phyloP scores from a whole-genome alignment of 495 filamentous ascomycete species.

The Penicillium salamii region DNA sequence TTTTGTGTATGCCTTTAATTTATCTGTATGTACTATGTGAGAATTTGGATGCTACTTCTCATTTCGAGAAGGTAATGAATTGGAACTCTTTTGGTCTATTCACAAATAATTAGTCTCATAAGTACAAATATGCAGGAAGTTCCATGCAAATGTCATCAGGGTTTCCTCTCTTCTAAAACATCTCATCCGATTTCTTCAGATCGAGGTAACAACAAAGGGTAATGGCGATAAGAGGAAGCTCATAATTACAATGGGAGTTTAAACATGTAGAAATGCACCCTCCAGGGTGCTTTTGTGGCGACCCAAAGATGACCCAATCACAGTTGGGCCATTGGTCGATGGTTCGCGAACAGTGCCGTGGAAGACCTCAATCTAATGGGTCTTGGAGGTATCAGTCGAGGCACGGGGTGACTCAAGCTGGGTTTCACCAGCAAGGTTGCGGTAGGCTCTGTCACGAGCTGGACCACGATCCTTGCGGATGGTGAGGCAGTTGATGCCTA shows the following conservation, averaged over 20 bases:
- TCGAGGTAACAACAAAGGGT: not conserved
- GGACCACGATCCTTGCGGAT: constrained; percentile 62
- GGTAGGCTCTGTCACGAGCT: constrained; percentile 40
- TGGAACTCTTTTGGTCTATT: constrained; percentile 6
- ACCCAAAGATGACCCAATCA: not conserved
- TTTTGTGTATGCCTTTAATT: not conserved
- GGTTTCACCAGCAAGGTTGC: constrained; percentile 29
- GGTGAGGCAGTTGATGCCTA: constrained; percentile 91
- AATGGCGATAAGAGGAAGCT: not conserved
- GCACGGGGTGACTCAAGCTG: not conserved
- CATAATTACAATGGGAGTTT: constrained; percentile 7
- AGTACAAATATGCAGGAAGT: constrained; percentile 7
- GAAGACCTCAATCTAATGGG: constrained; percentile 15
- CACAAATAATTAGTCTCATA: constrained; percentile 11
- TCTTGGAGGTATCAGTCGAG: constrained; percentile 21
- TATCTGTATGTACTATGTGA: constrained; percentile 2
- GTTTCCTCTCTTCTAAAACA: constrained; percentile 18
- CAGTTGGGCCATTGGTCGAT: not conserved
- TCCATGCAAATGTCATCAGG: constrained; percentile 5
- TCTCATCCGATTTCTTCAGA: not conserved
- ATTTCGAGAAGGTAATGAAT: too few species aligned
- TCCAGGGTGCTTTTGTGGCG: not conserved
- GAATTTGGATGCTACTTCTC: not conserved
- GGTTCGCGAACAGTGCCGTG: not conserved
- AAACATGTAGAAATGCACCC: not conserved